A percentile compares a stretch with the other conserved stretches of the same genome.
phyloP scores from a whole-genome alignment of 495 filamentous ascomycete species.

The Xylaria castorea region DNA sequence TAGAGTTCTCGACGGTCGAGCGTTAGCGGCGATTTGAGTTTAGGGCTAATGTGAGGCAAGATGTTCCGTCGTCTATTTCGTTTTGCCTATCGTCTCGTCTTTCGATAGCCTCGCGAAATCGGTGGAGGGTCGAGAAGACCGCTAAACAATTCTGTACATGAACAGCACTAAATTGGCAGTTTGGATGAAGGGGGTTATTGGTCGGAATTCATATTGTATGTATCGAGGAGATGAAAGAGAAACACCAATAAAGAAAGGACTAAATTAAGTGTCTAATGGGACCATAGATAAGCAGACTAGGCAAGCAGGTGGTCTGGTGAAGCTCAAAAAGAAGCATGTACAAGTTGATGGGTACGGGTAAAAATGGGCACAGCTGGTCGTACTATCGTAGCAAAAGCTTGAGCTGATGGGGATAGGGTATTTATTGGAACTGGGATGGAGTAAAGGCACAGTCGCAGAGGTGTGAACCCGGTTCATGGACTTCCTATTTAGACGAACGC shows the following conservation, averaged over 20 bases:
- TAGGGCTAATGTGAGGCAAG: constrained; percentile 5
- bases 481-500: background rate
- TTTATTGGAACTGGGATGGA: constrained; percentile 1
- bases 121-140: background rate
- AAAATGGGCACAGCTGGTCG: constrained; percentile 9
- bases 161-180: background rate
- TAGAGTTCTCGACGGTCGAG: constrained; percentile 7
- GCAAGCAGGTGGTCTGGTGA: background rate
- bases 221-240: background rate
- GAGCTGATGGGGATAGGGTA: constrained; percentile 9
- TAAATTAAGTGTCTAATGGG: background rate
- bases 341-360: constrained; percentile 7
- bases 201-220: background rate
- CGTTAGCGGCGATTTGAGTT: constrained; percentile 19
- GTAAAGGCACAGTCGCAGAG: background rate
- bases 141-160: background rate
- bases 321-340: background rate
- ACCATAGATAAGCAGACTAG: background rate
- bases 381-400: background rate
- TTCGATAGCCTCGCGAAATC: background rate
- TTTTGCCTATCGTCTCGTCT: background rate
- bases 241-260: background rate
- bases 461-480: background rate
- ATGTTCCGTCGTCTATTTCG: background rate
- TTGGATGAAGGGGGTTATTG: background rate